Evolutionary conservation across 2,329 filamentous ascomycete genomes (phyloP).

Genomic region (Epichloe coenophiala): DNA sequence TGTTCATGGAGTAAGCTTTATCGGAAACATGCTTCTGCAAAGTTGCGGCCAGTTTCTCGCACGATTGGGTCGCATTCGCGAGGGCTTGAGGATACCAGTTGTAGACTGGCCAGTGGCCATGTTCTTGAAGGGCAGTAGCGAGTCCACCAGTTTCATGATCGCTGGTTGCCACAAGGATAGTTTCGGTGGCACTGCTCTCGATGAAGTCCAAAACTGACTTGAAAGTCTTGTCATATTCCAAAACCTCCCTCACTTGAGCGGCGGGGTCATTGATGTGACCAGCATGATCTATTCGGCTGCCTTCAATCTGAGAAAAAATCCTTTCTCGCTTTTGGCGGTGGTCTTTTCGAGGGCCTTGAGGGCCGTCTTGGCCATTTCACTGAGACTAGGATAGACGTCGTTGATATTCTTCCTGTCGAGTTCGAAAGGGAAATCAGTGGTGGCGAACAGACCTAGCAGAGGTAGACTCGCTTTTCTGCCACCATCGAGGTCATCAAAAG

Average conservation of each 20-base stretch:
- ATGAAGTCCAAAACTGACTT: conserved; percentile 74
- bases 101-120: conserved; percentile 40
- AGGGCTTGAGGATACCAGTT: conserved; percentile 75
- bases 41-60: conserved; percentile 53
- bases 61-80: conserved; percentile 61
- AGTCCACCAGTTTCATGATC: conserved; percentile 96
- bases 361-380: conserved; percentile 81
- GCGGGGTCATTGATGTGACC: conserved; percentile 76
- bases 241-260: conserved; percentile 76
- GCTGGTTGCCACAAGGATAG: conserved; percentile 76
- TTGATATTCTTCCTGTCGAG: conserved; percentile 72
- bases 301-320: conserved; percentile 98
- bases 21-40: conserved; percentile 46
- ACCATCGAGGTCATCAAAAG: conserved; percentile 60
- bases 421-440: conserved; percentile 78
- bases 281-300: conserved; percentile 89
- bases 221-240: conserved; percentile 89
- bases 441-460: conserved; percentile 73
- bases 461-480: conserved; percentile 63
- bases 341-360: conserved; percentile 67
- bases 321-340: conserved; percentile 71
- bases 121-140: conserved; percentile 57
- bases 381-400: conserved; percentile 73
- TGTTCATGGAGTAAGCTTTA: conserved; percentile 16
- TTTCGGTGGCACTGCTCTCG: conserved; percentile 55